Evolutionary conservation across 2,329 filamentous ascomycete genomes (phyloP).

Genomic region (Sclerotinia subarctica): DNA sequence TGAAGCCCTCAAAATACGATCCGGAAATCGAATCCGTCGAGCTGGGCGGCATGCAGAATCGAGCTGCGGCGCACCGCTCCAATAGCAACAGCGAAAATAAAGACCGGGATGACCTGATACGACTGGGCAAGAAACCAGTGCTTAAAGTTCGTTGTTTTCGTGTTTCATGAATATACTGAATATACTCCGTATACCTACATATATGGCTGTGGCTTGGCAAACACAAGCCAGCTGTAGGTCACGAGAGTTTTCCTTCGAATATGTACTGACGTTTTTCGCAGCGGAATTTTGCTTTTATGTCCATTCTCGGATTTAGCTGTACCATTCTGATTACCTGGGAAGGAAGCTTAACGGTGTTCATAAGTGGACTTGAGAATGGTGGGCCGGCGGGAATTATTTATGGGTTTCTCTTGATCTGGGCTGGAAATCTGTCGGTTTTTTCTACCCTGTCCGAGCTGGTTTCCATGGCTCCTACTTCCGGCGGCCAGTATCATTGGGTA

Average conservation of each 20-base stretch:
- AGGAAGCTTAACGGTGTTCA: conserved; percentile 5
- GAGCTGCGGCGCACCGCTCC: neutral
- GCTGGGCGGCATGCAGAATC: neutral
- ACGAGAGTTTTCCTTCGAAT: neutral
- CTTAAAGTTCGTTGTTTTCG: conserved; percentile 3
- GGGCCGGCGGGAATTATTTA: conserved; percentile 41
- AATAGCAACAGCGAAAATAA: neutral
- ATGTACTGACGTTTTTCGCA: conserved; percentile 17
- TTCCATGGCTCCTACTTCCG: conserved; percentile 49
- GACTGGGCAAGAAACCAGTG: conserved; percentile 15
- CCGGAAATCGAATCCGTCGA: neutral
- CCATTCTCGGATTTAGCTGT: conserved; percentile 43
- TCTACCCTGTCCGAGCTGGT: conserved; percentile 6
- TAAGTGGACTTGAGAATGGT: conserved; percentile 14
- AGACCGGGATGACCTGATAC: conserved; percentile 9
- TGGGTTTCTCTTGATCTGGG: conserved; percentile 38
- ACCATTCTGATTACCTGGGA: conserved; percentile 46
- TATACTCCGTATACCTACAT: too few species aligned
- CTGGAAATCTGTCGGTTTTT: conserved; percentile 31
- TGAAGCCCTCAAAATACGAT: neutral
- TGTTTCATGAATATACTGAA: too few species aligned
- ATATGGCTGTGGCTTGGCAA: neutral
- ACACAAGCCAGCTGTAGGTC: neutral
- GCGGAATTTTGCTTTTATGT: conserved; percentile 43
- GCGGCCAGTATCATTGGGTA: conserved; percentile 58